Conservation (phyloP, 2,329 filamentous ascomycete genomes). For the Colletotrichum sojae region DNA sequence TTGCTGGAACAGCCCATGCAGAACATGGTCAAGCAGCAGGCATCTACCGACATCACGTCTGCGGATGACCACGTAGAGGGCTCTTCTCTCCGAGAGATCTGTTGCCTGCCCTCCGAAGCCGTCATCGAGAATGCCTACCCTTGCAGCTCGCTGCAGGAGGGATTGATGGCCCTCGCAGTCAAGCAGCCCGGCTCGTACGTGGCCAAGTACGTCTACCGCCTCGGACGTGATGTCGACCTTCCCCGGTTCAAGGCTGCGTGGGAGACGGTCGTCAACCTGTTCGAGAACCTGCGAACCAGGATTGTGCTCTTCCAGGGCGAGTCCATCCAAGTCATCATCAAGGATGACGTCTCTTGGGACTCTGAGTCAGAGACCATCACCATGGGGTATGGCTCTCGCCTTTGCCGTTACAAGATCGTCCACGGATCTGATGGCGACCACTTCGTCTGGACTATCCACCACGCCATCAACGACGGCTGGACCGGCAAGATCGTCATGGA, state of each 20-base stretch:
- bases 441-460: constrained; percentile 51
- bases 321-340: too few species aligned
- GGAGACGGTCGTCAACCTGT: too few species aligned
- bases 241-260: constrained; percentile 43
- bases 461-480: constrained; percentile 51
- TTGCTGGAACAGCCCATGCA: too few species aligned
- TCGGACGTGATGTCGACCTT: constrained; percentile 13
- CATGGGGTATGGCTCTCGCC: too few species aligned
- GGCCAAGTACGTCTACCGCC: constrained; percentile 22
- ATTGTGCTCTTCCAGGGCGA: too few species aligned
- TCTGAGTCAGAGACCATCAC: too few species aligned
- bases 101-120: constrained; percentile 30
- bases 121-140: constrained; percentile 50
- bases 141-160: constrained; percentile 54
- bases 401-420: constrained; percentile 1
- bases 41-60: too few species aligned
- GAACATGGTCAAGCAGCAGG: too few species aligned
- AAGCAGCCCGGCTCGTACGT: constrained; percentile 43
- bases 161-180: constrained; percentile 50
- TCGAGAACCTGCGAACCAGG: too few species aligned
- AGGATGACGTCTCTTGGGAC: too few species aligned
- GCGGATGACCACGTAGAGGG: background rate
- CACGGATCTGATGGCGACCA: constrained; percentile 31
- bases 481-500: constrained; percentile 43
- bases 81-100: constrained; percentile 31